Evolutionary conservation across 2,329 filamentous ascomycete genomes (phyloP), one percentile per base, ranked within the genome.

Genomic region (Neofusicoccum kwambonambiense): DNA sequence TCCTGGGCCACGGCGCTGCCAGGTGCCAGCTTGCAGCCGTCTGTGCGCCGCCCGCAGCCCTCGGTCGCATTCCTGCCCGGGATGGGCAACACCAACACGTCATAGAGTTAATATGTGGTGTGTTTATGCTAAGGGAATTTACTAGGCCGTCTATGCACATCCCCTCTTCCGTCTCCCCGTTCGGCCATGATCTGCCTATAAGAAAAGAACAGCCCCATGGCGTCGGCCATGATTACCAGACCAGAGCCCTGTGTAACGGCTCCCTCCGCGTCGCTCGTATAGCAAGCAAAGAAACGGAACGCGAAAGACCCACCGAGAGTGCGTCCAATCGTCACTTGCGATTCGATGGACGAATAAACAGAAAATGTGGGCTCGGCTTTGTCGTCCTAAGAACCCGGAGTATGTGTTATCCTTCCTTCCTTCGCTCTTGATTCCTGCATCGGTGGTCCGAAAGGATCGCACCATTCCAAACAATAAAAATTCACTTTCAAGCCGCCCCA

Each of bases 361-460:
- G 56, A 60, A 60, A 60, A 60, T 37, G 22, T 47, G 56, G 56
- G 27, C 56, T 60, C 37, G 56, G 22, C 56, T 19, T 37, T 7
- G 15, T 11, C 41, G 56, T 47, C 56, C 31, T 35, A 11, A 17
- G n/a, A 45, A 13, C 56, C 56, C 56, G 41, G 42, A 44, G 34
- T 47, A 60, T 47, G 42, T 47, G 27, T 58, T 44, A 31, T 13
- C 54, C 39, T 6, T 9, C 56, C 31, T 47, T 47, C 56, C 56
- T 39, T 60, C 56, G 56, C 56, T 60, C 41, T 60, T 60, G 31
- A 27, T 37, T 49, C 56, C 56, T 47, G 17, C 50, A 17, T 37
- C 15, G 56, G 56, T 47, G 56, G 27, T 60, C 56, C 42, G 56
- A 60, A 60, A 60, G 41, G 56, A 60, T 60, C 56, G 56, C 56